Evolutionary conservation across 176 grass and related monocot species (phyloP).

Genomic region (Avena eriantha): DNA sequence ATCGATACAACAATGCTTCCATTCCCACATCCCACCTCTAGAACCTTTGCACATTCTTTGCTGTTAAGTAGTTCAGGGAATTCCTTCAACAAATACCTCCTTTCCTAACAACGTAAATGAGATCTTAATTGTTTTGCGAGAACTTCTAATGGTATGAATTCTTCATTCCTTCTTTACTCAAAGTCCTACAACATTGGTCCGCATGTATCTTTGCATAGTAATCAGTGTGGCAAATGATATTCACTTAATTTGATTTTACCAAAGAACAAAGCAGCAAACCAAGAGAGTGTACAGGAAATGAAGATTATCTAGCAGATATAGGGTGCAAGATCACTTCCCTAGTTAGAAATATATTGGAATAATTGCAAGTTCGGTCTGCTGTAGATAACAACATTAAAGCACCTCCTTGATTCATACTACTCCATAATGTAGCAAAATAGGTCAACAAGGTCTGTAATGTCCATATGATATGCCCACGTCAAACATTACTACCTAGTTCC

Average conservation of each 20-base stretch:
- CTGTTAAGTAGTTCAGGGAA: conserved; percentile 74
- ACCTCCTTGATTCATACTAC: conserved; percentile 22
- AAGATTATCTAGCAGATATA: not conserved
- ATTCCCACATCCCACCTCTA: conserved; percentile 94
- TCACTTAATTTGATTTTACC: conserved; percentile 2
- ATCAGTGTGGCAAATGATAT: not conserved
- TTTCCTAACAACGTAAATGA: conserved; percentile 66
- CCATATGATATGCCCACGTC: conserved; percentile 18
- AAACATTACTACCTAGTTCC: not conserved
- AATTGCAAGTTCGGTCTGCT: not conserved
- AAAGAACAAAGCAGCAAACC: not conserved
- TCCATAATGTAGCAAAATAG: conserved; percentile 48
- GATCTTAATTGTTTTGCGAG: conserved; percentile 7
- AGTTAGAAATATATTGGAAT: not conserved
- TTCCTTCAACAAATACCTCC: conserved; percentile 91
- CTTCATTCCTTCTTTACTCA: conserved; percentile 1
- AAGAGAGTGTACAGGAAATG: not conserved
- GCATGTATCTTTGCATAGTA: not conserved
- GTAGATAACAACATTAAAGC: not conserved
- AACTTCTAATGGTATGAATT: not conserved
- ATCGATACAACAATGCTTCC: conserved; percentile 74
- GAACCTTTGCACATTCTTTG: conserved; percentile 52
- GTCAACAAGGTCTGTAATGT: not conserved
- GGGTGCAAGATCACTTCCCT: not conserved
- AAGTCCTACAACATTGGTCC: not conserved